Conservation (phyloP, 2,329 filamentous ascomycete species). For the Diaporthe destruens region DNA sequence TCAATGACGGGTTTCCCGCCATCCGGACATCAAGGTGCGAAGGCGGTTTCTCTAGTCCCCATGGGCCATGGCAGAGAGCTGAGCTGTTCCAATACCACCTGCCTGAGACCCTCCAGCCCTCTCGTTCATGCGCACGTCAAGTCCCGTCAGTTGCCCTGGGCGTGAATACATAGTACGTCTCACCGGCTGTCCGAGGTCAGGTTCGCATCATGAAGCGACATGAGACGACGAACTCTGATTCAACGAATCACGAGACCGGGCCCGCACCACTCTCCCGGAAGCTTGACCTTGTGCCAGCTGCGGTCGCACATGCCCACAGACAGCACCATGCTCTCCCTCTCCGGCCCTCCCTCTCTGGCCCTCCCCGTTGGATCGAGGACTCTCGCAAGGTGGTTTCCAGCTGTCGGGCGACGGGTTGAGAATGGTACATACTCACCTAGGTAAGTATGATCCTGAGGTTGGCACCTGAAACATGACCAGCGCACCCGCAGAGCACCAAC, state of each 20-base stretch:
- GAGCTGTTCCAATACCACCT: slow-evolving; percentile 20
- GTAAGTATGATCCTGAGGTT: slow-evolving; percentile 1
- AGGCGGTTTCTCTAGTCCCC: neutral
- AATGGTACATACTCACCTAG: slow-evolving; percentile 25
- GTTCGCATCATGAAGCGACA: slow-evolving; percentile 24
- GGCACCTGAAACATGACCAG: slow-evolving; percentile 38
- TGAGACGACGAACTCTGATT: slow-evolving; percentile 39
- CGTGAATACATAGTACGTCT: slow-evolving; percentile 25
- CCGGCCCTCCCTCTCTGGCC: neutral
- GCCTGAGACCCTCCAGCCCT: slow-evolving; percentile 25
- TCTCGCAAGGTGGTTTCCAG: slow-evolving; percentile 14
- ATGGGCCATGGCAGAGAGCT: slow-evolving; percentile 15
- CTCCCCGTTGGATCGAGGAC: neutral
- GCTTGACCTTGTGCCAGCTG: slow-evolving; percentile 32
- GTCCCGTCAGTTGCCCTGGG: slow-evolving; percentile 8
- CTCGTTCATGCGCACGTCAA: slow-evolving; percentile 28
- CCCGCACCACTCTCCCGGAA: slow-evolving; percentile 28
- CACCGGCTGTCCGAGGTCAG: slow-evolving; percentile 22
- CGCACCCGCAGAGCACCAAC: slow-evolving; percentile 36
- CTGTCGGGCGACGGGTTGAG: slow-evolving; percentile 22
- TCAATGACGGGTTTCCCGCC: slow-evolving; percentile 32
- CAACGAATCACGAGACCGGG: slow-evolving; percentile 36
- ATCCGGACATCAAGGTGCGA: slow-evolving; percentile 37
- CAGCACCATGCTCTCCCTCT: too few relatives aligned
- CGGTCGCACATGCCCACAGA: slow-evolving; percentile 23